Evolutionary conservation across 257 asterid species (phyloP), one percentile per base, ranked within the genome.

Genomic region (Catharanthus roseus): DNA sequence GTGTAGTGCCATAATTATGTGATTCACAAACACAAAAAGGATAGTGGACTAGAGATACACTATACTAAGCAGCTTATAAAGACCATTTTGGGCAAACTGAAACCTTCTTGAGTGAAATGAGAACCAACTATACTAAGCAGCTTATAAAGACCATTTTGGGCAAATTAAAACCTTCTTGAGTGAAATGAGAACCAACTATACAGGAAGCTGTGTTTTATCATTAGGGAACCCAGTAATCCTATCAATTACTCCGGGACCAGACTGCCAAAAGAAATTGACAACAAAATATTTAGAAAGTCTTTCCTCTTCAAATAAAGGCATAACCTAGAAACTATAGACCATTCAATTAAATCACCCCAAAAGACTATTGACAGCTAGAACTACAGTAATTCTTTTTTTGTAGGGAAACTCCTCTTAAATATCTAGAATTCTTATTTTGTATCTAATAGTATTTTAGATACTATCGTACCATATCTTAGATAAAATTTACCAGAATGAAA

Each of bases 221-320:
- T n/a, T n/a, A n/a, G n/a, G n/a, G n/a, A 77, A 74, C 73, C 88
- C 89, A 39, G 79, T 38, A 73, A 84, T 65, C 75, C 71, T 86
- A 74, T 74, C 73, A 51, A 49, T 74, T 65, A 78, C 71, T 77
- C 85, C 93, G 63, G 29, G 82, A 73, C 81, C 86, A 73, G 95
- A 77, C 93, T 87, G 88, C 75, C 61, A 78, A 56, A 75, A 38
- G 64, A 21, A 53, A 63, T 26, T 62, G 18, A 68, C 23, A 67
- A 6, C 26, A 57, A 67, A n/a, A n/a, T 53, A 63, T 41, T 49
- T 38, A 65, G 38, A 74, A 33, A 39, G 33, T 44, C 12, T 33
- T 49, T 58, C 21, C 28, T 71, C 50, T 36, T 64, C 31, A 47
- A 29, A n/a, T 15, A 45, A 19, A 56, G 36, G 51, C 24, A 67